phyloP scores from a whole-genome alignment of 495 filamentous ascomycete species.

The Bathelium albidoporum region DNA sequence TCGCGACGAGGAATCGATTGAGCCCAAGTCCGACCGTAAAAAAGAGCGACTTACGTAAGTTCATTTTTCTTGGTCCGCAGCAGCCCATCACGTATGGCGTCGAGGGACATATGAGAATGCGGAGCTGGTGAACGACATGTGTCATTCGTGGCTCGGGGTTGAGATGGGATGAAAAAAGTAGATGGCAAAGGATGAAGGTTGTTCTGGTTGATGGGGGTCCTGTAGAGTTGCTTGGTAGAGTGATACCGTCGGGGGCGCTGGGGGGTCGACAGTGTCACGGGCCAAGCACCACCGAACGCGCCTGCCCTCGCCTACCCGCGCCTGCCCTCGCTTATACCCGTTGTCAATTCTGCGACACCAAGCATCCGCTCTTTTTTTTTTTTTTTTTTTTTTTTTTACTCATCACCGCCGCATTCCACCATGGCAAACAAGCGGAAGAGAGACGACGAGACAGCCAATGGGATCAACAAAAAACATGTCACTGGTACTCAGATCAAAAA shows the following conservation, averaged over 20 bases:
- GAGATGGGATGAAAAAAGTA: background rate
- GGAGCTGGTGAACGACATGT: conserved; percentile 47
- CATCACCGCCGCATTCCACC: background rate
- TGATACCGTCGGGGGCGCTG: background rate
- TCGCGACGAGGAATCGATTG: conserved; percentile 15
- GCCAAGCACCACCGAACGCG: background rate
- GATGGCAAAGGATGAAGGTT: background rate
- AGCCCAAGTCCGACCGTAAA: conserved; percentile 21
- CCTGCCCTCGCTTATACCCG: background rate
- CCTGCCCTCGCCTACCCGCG: background rate
- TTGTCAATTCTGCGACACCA: background rate
- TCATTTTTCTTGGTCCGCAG: conserved; percentile 50
- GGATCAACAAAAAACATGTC: background rate
- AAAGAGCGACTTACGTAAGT: conserved; percentile 44
- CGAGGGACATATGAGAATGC: conserved; percentile 34
- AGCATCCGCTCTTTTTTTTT: background rate
- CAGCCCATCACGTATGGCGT: conserved; percentile 45
- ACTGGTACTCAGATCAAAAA: background rate
- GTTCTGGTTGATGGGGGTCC: conserved; percentile 2
- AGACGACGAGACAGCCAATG: background rate
- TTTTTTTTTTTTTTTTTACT: background rate
- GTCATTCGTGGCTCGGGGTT: conserved; percentile 43
- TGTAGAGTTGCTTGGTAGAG: conserved; percentile 6
- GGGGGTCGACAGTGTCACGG: background rate
- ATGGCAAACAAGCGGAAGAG: conserved; percentile 13